Evolutionary conservation across 2,329 filamentous ascomycete genomes (phyloP).

Genomic region (Fusarium pseudoanthophilum): DNA sequence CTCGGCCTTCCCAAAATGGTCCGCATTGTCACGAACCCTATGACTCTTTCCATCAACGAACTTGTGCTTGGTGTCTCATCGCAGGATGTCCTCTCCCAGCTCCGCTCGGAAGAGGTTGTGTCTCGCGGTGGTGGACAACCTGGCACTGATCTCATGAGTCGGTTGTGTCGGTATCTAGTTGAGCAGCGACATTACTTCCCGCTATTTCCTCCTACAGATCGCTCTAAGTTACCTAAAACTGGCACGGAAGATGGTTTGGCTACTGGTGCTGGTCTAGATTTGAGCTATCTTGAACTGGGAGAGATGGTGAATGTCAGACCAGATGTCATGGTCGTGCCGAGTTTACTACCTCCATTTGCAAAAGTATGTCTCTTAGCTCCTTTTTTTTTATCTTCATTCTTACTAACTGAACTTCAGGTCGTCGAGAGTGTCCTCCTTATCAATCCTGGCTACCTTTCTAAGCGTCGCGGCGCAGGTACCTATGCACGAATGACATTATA

Average conservation of each 20-base stretch:
- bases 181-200: constrained; percentile 94
- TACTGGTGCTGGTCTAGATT: constrained; percentile 82
- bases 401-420: constrained; percentile 66
- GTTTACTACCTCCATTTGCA: constrained; percentile 84
- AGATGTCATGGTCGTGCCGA: constrained; percentile 86
- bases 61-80: constrained; percentile 82
- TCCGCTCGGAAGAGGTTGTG: constrained; percentile 76
- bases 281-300: constrained; percentile 85
- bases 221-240: constrained; percentile 73
- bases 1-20: constrained; percentile 82
- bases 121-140: constrained; percentile 38
- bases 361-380: constrained; percentile 68
- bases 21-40: constrained; percentile 87
- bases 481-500: constrained; percentile 83
- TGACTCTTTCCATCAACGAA: constrained; percentile 90
- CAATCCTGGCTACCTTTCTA: constrained; percentile 89
- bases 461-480: constrained; percentile 84
- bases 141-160: constrained; percentile 68
- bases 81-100: constrained; percentile 85
- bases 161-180: constrained; percentile 81
- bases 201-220: constrained; percentile 81
- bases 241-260: constrained; percentile 68
- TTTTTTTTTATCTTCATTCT: background rate
- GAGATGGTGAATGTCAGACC: constrained; percentile 90
- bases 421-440: constrained; percentile 90